These are phyloP conservation scores for Gyrodon lividus DNA, from an alignment of 768 basidiomycete genomes.

Conservation along the genomic window DNA sequence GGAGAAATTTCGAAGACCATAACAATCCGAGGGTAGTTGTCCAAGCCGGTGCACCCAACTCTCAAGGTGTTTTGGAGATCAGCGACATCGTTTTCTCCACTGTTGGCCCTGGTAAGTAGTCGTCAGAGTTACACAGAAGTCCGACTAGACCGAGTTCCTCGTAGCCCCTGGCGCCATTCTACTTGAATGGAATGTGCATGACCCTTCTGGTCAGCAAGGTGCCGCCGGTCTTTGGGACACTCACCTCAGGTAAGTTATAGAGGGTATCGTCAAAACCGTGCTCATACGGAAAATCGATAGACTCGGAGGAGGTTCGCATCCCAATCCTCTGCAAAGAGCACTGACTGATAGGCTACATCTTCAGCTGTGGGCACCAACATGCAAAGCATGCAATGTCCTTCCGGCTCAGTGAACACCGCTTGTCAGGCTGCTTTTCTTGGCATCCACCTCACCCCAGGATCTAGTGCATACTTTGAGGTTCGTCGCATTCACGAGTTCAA, in stretches of 20 bases:
- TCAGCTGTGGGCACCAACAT: slow-evolving; percentile 26
- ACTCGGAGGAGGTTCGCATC: slow-evolving; percentile 20
- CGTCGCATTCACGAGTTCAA: neutral
- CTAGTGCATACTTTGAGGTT: slow-evolving; percentile 68
- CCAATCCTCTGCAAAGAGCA: neutral
- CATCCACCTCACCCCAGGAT: slow-evolving; percentile 26
- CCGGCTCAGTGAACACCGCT: slow-evolving; percentile 22
- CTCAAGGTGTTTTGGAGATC: slow-evolving; percentile 42
- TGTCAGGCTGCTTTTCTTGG: slow-evolving; percentile 56
- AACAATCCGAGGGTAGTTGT: slow-evolving; percentile 38
- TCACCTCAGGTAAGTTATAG: slow-evolving; percentile 32
- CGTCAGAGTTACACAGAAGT: neutral
- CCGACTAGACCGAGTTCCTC: neutral
- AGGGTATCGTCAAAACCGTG: too few relatives aligned
- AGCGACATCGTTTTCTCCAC: slow-evolving; percentile 45
- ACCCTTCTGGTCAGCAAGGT: slow-evolving; percentile 49
- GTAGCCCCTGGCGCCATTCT: slow-evolving; percentile 40
- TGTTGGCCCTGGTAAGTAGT: slow-evolving; percentile 33
- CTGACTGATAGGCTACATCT: neutral
- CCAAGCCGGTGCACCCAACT: slow-evolving; percentile 38
- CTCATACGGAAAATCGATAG: slow-evolving; percentile 5
- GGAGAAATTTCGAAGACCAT: slow-evolving; percentile 36
- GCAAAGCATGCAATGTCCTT: slow-evolving; percentile 33
- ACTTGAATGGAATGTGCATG: slow-evolving; percentile 58
- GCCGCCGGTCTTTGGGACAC: slow-evolving; percentile 49